phyloP scores from a whole-genome alignment of 1,139 yeast genomes.

The Scheffersomyces quercinus region DNA sequence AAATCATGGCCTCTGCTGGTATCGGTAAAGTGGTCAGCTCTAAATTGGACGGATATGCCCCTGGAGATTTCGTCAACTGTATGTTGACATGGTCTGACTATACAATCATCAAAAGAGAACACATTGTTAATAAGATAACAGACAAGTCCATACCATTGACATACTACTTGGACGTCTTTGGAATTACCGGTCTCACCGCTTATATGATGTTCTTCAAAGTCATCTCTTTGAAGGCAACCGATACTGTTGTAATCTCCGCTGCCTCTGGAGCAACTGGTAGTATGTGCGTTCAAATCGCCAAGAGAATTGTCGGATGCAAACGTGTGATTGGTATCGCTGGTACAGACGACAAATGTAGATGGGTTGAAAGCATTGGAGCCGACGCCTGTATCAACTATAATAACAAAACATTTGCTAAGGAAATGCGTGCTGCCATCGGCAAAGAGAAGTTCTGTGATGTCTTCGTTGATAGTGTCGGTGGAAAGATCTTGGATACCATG shows the following conservation, averaged over 20 bases:
- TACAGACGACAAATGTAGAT: slow-evolving; percentile 27
- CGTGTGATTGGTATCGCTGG: slow-evolving; percentile 34
- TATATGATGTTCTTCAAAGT: slow-evolving; percentile 28
- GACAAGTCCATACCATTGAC: slow-evolving; percentile 16
- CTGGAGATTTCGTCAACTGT: slow-evolving; percentile 12
- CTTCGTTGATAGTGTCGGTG: slow-evolving; percentile 66
- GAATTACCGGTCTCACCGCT: slow-evolving; percentile 33
- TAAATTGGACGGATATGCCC: slow-evolving; percentile 4
- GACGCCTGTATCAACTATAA: slow-evolving; percentile 28
- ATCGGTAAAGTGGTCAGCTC: slow-evolving; percentile 13
- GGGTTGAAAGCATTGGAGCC: slow-evolving; percentile 33
- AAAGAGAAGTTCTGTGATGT: slow-evolving; percentile 21
- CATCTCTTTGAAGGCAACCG: slow-evolving; percentile 24
- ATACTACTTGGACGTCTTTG: slow-evolving; percentile 46
- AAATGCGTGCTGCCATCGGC: slow-evolving; percentile 14
- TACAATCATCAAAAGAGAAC: slow-evolving; percentile 6
- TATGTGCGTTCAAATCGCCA: slow-evolving; percentile 32
- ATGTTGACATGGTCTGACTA: slow-evolving; percentile 15
- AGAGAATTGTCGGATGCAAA: slow-evolving; percentile 26
- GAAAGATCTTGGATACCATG: slow-evolving; percentile 53
- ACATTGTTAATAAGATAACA: slow-evolving; percentile 10
- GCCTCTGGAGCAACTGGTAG: slow-evolving; percentile 36
- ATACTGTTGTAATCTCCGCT: slow-evolving; percentile 30
- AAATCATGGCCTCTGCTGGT: slow-evolving; percentile 51
- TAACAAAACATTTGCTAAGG: slow-evolving; percentile 11